Percentiles rank a stretch among this genome's conserved stretches.
phyloP scores from a whole-genome alignment of 306 rosid genomes.

The barrel medic (Medicago truncatula) region MtrunA17r5.0-ANR NC_053048.1:6986001-6986500 shows the following conservation, averaged over 20 bases:
- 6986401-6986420: constrained; percentile 44
- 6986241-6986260: background rate
- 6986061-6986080: constrained; percentile 41
- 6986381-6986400: constrained; percentile 57
- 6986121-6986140: constrained; percentile 63
- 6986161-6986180: background rate
- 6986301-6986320: constrained; percentile 39
- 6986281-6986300: constrained; percentile 51
- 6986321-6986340: constrained; percentile 50
- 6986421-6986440: constrained; percentile 54
- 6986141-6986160: constrained; percentile 22
- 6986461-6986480: constrained; percentile 47
- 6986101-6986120: constrained; percentile 46
- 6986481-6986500: constrained; percentile 54
- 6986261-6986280: constrained; percentile 8
- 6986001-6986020: constrained; percentile 45
- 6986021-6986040: constrained; percentile 31
- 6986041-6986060: constrained; percentile 21
- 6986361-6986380: constrained; percentile 51
- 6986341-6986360: constrained; percentile 57
- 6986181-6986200: no score
- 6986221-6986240: no score
- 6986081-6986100: constrained; percentile 35
- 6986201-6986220: no score
- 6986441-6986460: constrained; percentile 58